phyloP scores from a whole-genome alignment of 129 eudicot species.

The Ambrosia trifida region DNA sequence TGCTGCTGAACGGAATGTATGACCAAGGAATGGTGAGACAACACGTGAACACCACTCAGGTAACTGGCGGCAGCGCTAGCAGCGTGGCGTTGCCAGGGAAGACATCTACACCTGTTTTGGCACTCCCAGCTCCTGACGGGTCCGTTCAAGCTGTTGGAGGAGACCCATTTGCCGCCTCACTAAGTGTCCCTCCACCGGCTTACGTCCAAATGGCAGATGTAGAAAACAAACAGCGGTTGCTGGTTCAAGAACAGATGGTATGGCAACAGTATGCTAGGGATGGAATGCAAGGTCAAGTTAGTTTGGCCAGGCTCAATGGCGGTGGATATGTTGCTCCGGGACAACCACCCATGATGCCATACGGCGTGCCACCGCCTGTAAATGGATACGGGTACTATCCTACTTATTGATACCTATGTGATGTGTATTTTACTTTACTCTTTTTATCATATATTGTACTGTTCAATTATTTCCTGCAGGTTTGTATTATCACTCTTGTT shows the following conservation, averaged over 20 bases:
- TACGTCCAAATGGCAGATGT: slow-evolving; percentile 83
- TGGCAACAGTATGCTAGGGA: slow-evolving; percentile 74
- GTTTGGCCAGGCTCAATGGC: slow-evolving; percentile 52
- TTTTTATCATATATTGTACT: slow-evolving; percentile 6
- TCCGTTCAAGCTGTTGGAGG: slow-evolving; percentile 57
- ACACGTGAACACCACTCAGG: slow-evolving; percentile 55
- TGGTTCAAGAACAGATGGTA: slow-evolving; percentile 67
- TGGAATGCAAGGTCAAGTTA: slow-evolving; percentile 77
- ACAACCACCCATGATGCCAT: slow-evolving; percentile 47
- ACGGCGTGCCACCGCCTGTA: slow-evolving; percentile 56
- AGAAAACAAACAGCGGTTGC: slow-evolving; percentile 73
- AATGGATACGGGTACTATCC: slow-evolving; percentile 39
- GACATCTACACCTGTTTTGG: slow-evolving; percentile 51
- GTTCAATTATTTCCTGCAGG: slow-evolving; percentile 16
- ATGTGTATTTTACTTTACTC: slow-evolving; percentile 5
- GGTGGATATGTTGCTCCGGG: slow-evolving; percentile 61
- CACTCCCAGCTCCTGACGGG: slow-evolving; percentile 76
- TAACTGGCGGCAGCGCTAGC: slow-evolving; percentile 61
- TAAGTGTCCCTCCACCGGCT: slow-evolving; percentile 69
- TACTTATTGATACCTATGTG: slow-evolving; percentile 35
- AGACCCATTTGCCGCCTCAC: slow-evolving; percentile 77
- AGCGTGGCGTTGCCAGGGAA: slow-evolving; percentile 42
- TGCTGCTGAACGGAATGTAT: slow-evolving; percentile 79
- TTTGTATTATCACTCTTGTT: slow-evolving; percentile 16
- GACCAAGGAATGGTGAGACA: slow-evolving; percentile 82